These are phyloP conservation scores for Yarrowia keelungensis DNA, from an alignment of 805 yeast genomes.

Conservation along the genomic window DNA sequence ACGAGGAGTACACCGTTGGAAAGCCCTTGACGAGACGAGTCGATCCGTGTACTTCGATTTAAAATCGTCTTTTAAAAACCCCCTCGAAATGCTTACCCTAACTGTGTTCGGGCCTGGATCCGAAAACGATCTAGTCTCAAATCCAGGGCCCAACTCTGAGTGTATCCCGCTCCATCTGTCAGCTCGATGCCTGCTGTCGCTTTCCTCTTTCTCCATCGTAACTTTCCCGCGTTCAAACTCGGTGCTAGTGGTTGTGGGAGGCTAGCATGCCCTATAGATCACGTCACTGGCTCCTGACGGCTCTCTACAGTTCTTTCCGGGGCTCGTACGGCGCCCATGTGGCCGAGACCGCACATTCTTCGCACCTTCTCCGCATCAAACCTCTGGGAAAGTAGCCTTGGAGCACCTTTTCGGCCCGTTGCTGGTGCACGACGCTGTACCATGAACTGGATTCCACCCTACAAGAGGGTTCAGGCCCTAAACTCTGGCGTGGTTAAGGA, in stretches of 20 bases:
- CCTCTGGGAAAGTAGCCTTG: not conserved
- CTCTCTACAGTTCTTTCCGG: no score
- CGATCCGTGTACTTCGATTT: not conserved
- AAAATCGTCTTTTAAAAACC: not conserved
- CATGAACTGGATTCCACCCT: not conserved
- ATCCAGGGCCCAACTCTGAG: constrained; percentile 9
- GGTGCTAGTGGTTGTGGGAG: not conserved
- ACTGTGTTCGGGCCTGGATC: not conserved
- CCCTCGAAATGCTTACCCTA: not conserved
- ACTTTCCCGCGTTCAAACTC: not conserved
- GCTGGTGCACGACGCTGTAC: not conserved
- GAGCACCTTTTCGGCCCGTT: constrained; percentile 6
- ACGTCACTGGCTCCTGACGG: no score
- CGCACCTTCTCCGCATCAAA: not conserved
- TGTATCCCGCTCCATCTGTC: not conserved
- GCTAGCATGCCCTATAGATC: not conserved
- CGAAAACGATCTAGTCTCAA: not conserved
- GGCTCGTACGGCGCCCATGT: no score
- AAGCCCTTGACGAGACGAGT: no score
- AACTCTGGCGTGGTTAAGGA: constrained; percentile 7
- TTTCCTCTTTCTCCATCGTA: not conserved
- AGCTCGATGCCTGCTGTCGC: not conserved
- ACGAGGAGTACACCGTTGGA: not conserved
- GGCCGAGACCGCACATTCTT: not conserved
- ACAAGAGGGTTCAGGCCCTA: not conserved